A percentile compares a stretch with the other conserved stretches of the same genome.
phyloP scores from a whole-genome alignment of 192 early-diverging fungal species.

The Backusella macrospora region DNA sequence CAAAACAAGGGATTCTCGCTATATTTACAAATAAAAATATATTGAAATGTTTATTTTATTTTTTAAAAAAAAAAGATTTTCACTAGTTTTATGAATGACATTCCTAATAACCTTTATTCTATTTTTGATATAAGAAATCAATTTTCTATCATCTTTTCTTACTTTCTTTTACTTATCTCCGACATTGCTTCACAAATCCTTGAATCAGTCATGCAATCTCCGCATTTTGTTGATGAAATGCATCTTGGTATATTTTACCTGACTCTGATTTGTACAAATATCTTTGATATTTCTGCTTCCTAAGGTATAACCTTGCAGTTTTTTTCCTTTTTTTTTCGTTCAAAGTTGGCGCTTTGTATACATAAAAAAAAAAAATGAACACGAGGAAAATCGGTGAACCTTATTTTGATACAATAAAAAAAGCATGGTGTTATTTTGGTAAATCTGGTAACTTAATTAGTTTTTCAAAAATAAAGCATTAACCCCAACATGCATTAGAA shows the following conservation, averaged over 20 bases:
- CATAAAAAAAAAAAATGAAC: neutral
- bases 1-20: neutral
- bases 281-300: neutral
- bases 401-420: neutral
- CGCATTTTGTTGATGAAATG: neutral
- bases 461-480: neutral
- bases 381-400: conserved; percentile 5
- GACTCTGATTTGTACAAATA: neutral
- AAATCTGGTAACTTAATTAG: neutral
- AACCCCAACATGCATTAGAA: neutral
- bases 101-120: neutral
- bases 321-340: neutral
- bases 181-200: conserved; percentile 7
- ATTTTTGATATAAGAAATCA: neutral
- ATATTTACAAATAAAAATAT: conserved; percentile 3
- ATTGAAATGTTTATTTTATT: neutral
- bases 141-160: neutral
- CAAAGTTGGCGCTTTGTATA: neutral
- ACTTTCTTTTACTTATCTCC: neutral
- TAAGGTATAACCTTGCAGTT: neutral
- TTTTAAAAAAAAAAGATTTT: neutral
- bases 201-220: conserved; percentile 7
- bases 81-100: neutral
- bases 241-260: neutral
- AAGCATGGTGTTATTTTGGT: neutral